Evolutionary conservation across 495 filamentous ascomycete genomes (phyloP).

Genomic region (Tetracladium marchalianum): DNA sequence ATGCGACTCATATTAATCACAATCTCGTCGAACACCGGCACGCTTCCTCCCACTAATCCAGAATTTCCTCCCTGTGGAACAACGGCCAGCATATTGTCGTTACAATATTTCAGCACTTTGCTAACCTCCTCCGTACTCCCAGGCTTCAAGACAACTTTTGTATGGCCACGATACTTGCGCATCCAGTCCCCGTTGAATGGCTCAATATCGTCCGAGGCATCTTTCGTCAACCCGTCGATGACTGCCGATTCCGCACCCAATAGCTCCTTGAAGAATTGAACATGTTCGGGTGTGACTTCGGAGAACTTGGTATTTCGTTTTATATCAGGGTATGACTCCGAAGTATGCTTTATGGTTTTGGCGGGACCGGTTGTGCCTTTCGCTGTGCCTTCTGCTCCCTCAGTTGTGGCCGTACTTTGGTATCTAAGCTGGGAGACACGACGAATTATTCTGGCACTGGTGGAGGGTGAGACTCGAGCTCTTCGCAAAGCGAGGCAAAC

Average conservation of each 20-base stretch:
- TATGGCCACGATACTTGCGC: constrained; percentile 93
- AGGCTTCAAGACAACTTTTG: constrained; percentile 79
- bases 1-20: constrained; percentile 81
- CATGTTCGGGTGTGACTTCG: constrained; percentile 63
- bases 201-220: constrained; percentile 69
- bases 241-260: constrained; percentile 70
- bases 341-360: constrained; percentile 62
- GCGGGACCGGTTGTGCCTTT: constrained; percentile 23
- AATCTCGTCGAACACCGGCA: constrained; percentile 97
- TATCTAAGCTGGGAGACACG: constrained; percentile 18
- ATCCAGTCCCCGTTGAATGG: constrained; percentile 98
- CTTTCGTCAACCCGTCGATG: constrained; percentile 67
- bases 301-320: constrained; percentile 68
- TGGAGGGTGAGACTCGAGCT: constrained; percentile 2
- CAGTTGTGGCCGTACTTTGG: constrained; percentile 30
- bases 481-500: constrained; percentile 11
- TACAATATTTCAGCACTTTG: constrained; percentile 85
- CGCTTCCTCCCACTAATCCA: constrained; percentile 85
- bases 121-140: constrained; percentile 73
- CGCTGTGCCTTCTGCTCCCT: constrained; percentile 23
- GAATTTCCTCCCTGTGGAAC: constrained; percentile 98
- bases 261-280: constrained; percentile 65
- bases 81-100: constrained; percentile 79
- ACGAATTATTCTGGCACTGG: constrained; percentile 4
- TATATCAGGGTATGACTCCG: constrained; percentile 75